Base-by-base conservation (phyloP, 1,139 yeast species). In the Blastobotrys raffinosifermentans region DNA sequence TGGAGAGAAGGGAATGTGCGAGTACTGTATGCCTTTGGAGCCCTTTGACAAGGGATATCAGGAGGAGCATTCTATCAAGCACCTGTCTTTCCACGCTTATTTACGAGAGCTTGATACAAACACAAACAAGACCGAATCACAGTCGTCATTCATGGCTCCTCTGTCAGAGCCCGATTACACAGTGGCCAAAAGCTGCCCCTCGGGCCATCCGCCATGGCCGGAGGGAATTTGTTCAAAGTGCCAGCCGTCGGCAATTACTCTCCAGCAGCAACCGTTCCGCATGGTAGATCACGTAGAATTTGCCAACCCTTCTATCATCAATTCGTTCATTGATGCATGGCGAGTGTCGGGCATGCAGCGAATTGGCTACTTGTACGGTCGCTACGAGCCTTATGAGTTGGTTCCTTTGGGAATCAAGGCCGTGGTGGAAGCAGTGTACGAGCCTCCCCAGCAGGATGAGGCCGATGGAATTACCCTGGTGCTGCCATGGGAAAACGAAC, bases 271-370 rank as follows among this genome's bases (percentile, higher is more conserved):
- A 59, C 70, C 73, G 33, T 93, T 84, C 59, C 73, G 99, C 54
- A 85, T 91, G 96, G 95, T 93, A 15, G 99, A 93, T 60, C 97
- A 93, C 64, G 93, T 91, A 20, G 97, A 91, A 59, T 84, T 89
- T 60, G 78, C 87, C 14, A 77, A 75, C 44, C 75, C 87, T 32
- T 67, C 69, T 3, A 73, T 87, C 23, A 74, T 93, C 41, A 85
- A 91, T 58, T 68, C 72, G 27, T 91, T 93, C 60, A 84, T 93
- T 41, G 93, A 91, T 48, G 67, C 84, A 11, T 91, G 99, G 99
- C 77, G 99, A 62, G 66, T 69, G 41, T 75, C 93, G 0, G 97
- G 96, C 1, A 67, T 75, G 13, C 99, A 93, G 62, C 71, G 98
- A 52, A 72, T 82, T 44, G 98, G 96, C 0, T 71, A 80, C 43